Base-by-base conservation (phyloP, 495 filamentous ascomycete species). In the Aspergillus wentii region DNA sequence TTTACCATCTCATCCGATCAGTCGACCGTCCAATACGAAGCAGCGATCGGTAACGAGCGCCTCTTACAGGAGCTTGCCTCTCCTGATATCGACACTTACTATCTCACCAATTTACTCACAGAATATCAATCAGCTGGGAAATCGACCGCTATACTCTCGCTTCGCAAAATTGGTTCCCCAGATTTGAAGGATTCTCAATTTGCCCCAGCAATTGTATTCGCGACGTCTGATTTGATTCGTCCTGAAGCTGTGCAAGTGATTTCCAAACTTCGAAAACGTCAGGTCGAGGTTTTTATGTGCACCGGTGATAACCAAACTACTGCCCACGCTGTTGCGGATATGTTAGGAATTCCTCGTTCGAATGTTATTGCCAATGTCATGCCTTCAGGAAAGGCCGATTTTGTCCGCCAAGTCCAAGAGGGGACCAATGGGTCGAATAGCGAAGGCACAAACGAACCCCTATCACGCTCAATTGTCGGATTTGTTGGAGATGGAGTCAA, bases 401-500 rank as follows among this genome's bases (percentile, higher is more conserved):
- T 92, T 59, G 84, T 97, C 35, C 74, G 73, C 27, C 80, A 80
- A 40, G 74, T 97, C 1, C 90, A 97, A 56, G 59, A 72, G 18
- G 42, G 43, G 32, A 41, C 26, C 28, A 31, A 38, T 29, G 33
- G 18, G 26, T 27, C 8, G 23, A 11, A 17, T 5, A 21, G 10
- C 35, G n/a, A n/a, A n/a, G 20, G 26, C 27, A 43, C 30, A 33
- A 29, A 30, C 23, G 19, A 30, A 30, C 21, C 29, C 11, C 7
- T 54, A 52, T 18, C 39, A 8, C 57, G 54, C 5, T 49, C 49
- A 0, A 74, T 72, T 14, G 68, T 82, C 16, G 80, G 75, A 7
- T 81, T 83, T 57, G 69, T 91, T 2, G 89, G 88, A 15, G 88
- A 95, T 52, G 89, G 88, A 37, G 84, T 94, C 57, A 95, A 95